These are phyloP conservation scores for Barnettozyma pratensis DNA, from an alignment of 805 yeast genomes.

Conservation along the genomic window DNA sequence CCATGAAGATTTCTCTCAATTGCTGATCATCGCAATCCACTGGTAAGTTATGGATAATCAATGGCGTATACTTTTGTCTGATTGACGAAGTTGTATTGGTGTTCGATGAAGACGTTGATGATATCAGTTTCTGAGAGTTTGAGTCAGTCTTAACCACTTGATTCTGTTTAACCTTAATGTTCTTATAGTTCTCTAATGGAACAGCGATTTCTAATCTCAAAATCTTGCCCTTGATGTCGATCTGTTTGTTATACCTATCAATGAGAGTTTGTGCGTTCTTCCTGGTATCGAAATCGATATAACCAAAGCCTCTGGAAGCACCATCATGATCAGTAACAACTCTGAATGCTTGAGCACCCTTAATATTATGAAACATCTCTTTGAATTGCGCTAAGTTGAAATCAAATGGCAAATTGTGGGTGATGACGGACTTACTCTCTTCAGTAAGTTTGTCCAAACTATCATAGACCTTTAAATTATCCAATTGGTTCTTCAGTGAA, in stretches of 20 bases:
- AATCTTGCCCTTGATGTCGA: not conserved
- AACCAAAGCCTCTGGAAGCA: not conserved
- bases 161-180: not conserved
- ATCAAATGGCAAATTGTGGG: not conserved
- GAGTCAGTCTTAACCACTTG: not conserved
- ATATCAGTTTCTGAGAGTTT: not conserved
- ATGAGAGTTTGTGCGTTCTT: constrained; percentile 2
- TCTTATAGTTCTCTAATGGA: not conserved
- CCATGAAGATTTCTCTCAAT: not conserved
- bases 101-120: too few species aligned
- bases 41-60: not conserved
- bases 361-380: not conserved
- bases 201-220: not conserved
- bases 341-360: not conserved
- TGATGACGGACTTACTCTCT: not conserved
- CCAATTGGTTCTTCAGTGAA: not conserved
- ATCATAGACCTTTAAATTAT: not conserved
- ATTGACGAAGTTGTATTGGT: not conserved
- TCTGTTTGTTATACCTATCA: not conserved
- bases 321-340: not conserved
- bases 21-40: not conserved
- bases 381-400: not conserved
- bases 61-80: not conserved
- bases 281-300: not conserved
- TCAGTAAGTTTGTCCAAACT: not conserved